Percentiles rank a stretch among this genome's conserved stretches.
These are phyloP conservation scores for Trichoderma sp. DNA, from an alignment of 2,329 filamentous ascomycete genomes.

Conservation along the genomic window DNA sequence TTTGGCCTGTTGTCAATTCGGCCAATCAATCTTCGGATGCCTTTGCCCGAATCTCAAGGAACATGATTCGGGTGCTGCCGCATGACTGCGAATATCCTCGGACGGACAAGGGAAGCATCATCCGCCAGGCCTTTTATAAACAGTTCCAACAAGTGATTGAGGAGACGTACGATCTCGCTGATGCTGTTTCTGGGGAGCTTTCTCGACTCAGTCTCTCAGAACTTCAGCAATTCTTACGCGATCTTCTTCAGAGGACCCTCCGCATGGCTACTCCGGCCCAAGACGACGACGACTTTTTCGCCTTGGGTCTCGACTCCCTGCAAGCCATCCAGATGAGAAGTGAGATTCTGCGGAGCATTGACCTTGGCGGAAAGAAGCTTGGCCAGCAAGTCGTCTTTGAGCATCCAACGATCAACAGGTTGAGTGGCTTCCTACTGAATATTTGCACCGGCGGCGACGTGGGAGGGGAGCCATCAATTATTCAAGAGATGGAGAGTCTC, in stretches of 20 bases:
- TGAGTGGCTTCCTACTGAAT: slow-evolving; percentile 44
- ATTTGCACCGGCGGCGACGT: neutral
- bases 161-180: slow-evolving; percentile 40
- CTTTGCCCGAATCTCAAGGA: slow-evolving; percentile 47
- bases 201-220: neutral
- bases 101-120: slow-evolving; percentile 57
- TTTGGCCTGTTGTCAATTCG: slow-evolving; percentile 42
- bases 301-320: slow-evolving; percentile 8
- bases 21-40: slow-evolving; percentile 39
- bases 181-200: slow-evolving; percentile 31
- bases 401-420: slow-evolving; percentile 34
- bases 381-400: slow-evolving; percentile 16
- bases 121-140: slow-evolving; percentile 52
- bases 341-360: slow-evolving; percentile 30
- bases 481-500: slow-evolving; percentile 4
- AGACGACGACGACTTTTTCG: slow-evolving; percentile 17
- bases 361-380: slow-evolving; percentile 38
- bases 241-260: neutral
- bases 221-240: neutral
- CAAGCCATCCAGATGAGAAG: slow-evolving; percentile 45
- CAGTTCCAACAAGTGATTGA: slow-evolving; percentile 50
- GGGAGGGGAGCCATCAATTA: neutral
- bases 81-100: slow-evolving; percentile 46
- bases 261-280: neutral
- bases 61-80: slow-evolving; percentile 54